Evolutionary conservation across 495 filamentous ascomycete genomes (phyloP).

Genomic region (Penicillium manginii): DNA sequence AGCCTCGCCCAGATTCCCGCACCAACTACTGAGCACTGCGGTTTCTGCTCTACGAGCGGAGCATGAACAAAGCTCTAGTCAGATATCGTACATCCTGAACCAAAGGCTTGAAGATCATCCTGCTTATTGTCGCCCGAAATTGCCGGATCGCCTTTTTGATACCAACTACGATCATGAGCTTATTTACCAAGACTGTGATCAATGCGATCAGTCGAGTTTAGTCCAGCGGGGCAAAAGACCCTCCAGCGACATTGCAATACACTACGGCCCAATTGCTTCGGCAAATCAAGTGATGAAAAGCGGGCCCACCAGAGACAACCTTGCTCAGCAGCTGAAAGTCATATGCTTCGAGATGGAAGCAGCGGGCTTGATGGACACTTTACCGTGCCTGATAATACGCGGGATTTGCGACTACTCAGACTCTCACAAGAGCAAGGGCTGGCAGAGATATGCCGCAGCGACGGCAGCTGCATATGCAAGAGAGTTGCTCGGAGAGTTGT

Average conservation of each 20-base stretch:
- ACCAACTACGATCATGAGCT: background rate
- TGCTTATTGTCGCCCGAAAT: background rate
- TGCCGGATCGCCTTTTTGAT: background rate
- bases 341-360: slow-evolving; percentile 12
- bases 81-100: background rate
- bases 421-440: slow-evolving; percentile 31
- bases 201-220: background rate
- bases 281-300: slow-evolving; percentile 6
- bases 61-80: background rate
- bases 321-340: background rate
- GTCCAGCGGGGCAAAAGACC: background rate
- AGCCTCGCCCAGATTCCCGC: slow-evolving; percentile 12
- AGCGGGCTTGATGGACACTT: slow-evolving; percentile 7
- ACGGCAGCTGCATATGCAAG: slow-evolving; percentile 22
- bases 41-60: slow-evolving; percentile 10
- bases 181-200: background rate
- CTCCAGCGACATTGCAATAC: background rate
- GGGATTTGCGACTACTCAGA: slow-evolving; percentile 35
- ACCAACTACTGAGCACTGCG: slow-evolving; percentile 15
- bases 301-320: background rate
- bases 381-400: slow-evolving; percentile 18
- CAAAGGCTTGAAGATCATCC: background rate
- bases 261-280: slow-evolving; percentile 8
- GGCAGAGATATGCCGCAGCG: slow-evolving; percentile 33
- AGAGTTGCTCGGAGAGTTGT: background rate